These are phyloP conservation scores for Tephrocybe rancida DNA, from an alignment of 768 basidiomycete species.

Conservation along the genomic window DNA sequence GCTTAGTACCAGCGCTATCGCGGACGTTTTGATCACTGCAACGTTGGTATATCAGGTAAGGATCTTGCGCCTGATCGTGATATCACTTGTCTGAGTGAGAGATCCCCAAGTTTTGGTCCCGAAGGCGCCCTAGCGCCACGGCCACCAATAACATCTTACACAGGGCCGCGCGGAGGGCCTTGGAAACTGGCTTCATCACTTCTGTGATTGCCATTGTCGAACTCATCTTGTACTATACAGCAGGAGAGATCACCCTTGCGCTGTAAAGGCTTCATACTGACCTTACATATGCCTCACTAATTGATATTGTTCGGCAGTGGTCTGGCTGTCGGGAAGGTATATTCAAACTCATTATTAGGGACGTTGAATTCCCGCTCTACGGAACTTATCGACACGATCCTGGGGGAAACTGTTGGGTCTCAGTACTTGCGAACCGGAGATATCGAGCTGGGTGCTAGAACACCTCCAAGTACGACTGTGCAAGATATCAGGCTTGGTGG, in stretches of 20 bases:
- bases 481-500: not conserved
- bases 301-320: not conserved
- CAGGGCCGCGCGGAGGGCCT: not conserved
- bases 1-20: not conserved
- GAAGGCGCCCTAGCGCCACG: not conserved
- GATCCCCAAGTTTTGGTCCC: not conserved
- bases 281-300: not conserved
- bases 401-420: not conserved
- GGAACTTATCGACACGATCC: not conserved
- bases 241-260: not conserved
- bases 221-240: not conserved
- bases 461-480: not conserved
- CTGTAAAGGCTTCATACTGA: not conserved
- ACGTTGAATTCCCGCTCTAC: not conserved
- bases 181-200: not conserved
- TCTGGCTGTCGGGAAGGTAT: not conserved
- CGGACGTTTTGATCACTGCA: not conserved
- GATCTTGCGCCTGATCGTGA: no score
- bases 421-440: not conserved
- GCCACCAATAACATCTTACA: not conserved
- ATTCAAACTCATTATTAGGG: not conserved
- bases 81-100: no score
- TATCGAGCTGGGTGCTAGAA: not conserved
- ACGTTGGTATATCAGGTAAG: not conserved
- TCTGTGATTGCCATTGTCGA: not conserved